Base-by-base conservation (phyloP, 2,329 filamentous ascomycete species). In the Bipolaris oryzae region DNA sequence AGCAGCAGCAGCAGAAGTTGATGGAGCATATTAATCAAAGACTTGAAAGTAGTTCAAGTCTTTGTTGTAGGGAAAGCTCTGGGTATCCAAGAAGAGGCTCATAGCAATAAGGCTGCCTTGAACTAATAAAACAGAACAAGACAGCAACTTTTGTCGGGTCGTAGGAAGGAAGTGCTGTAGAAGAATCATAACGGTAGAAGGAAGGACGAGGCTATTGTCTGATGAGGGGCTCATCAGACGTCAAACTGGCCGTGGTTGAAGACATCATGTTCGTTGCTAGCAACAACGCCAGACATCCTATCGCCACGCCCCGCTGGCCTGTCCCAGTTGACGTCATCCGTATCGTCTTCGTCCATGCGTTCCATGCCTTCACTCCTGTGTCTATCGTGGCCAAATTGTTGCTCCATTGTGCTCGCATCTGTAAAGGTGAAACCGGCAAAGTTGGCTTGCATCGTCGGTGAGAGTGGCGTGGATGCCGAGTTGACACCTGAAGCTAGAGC, bases 401-500 rank as follows among this genome's bases (percentile, higher is more conserved):
- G 91, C 50, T 98, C 93, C 53, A 99, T 88, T 1, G 91, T 91
- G 71, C 91, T 97, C 79, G 98, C 94, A 69, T 98, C 95, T n/a
- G 98, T 95, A 75, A 96, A 99, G 0, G 95, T 99, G 77, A 99
- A 99, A 33, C 95, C 95, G 71, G 95, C 91, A 81, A 99, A 99
- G 73, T 98, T 97, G 61, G 94, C 95, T 78, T 99, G 95, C 78
- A 97, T 93, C 2, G 92, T 96, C 0, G 95, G 95, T 13, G 92
- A 96, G 21, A 99, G 82, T 0, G 95, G 95, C 0, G 95, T 99
- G 13, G 91, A 96, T 7, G 92, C 91, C 5, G 91, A 89, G 72
- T 95, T 91, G 44, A 84, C 78, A 35, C 93, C 93, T 55, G 88
- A 88, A 15, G 94, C 92, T 47, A 98, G 77, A 7, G 91, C 91